Evolutionary conservation across 2,329 filamentous ascomycete genomes (phyloP).

Genomic region (Lizonia empirigonia): DNA sequence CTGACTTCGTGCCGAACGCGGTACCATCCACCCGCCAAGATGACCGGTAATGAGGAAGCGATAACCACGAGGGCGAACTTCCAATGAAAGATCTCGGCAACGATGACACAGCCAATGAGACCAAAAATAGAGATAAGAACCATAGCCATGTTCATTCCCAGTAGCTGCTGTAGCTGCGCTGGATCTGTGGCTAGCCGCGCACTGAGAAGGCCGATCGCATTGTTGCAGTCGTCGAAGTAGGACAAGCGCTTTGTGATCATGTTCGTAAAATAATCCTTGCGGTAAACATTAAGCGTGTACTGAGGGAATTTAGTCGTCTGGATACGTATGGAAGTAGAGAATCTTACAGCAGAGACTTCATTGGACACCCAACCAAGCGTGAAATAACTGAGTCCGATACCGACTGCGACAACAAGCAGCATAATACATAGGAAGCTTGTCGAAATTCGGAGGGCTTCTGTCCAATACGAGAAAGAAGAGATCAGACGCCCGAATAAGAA

Average conservation of each 20-base stretch:
- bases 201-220: slow-evolving; percentile 83
- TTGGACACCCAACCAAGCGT: slow-evolving; percentile 34
- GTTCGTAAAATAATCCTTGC: slow-evolving; percentile 78
- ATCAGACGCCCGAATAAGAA: slow-evolving; percentile 33
- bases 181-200: slow-evolving; percentile 54
- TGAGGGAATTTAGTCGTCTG: slow-evolving; percentile 2
- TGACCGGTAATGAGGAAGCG: slow-evolving; percentile 65
- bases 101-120: slow-evolving; percentile 70
- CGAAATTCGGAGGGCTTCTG: slow-evolving; percentile 19
- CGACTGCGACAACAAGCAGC: slow-evolving; percentile 26
- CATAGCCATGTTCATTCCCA: slow-evolving; percentile 63
- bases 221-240: slow-evolving; percentile 90
- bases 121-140: slow-evolving; percentile 82
- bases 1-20: slow-evolving; percentile 65
- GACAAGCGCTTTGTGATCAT: slow-evolving; percentile 89
- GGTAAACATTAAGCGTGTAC: slow-evolving; percentile 67
- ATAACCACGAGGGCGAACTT: slow-evolving; percentile 83
- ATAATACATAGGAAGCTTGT: slow-evolving; percentile 53
- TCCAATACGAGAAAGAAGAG: slow-evolving; percentile 28
- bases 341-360: slow-evolving; percentile 27
- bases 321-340: neutral
- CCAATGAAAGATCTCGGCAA: slow-evolving; percentile 78
- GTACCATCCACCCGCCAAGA: slow-evolving; percentile 75
- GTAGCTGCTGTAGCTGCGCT: slow-evolving; percentile 34
- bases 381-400: slow-evolving; percentile 31